Percentiles rank a stretch among this genome's conserved stretches.
phyloP scores from a whole-genome alignment of 345 rosid species.

The Rhodamnia rubescens region DNA sequence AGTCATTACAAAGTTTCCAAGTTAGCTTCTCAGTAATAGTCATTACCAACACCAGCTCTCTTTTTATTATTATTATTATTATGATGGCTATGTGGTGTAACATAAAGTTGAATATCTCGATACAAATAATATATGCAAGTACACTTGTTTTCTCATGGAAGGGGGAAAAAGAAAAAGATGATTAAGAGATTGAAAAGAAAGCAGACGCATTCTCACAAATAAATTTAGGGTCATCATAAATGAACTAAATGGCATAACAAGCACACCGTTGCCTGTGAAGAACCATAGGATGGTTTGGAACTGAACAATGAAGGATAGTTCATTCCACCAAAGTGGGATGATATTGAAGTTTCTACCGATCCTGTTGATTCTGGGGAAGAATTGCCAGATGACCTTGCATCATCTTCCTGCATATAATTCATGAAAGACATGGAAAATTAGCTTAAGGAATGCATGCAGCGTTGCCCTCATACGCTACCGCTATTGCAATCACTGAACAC shows the following conservation, averaged over 20 bases:
- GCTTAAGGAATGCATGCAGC: background rate
- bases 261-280: conserved; percentile 54
- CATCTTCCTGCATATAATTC: conserved; percentile 60
- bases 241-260: background rate
- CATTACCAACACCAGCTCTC: background rate
- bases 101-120: too few relatives aligned
- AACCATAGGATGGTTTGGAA: conserved; percentile 56
- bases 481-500: background rate
- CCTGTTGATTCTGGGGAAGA: conserved; percentile 95
- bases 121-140: too few relatives aligned
- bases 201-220: background rate
- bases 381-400: conserved; percentile 86
- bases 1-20: background rate
- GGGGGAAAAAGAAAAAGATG: background rate
- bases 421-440: background rate
- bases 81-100: background rate
- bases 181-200: background rate
- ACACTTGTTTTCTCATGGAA: background rate
- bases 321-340: conserved; percentile 99
- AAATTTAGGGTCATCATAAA: background rate
- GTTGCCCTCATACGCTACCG: background rate
- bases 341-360: conserved; percentile 93
- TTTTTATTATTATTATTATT: background rate
- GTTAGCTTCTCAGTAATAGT: background rate
- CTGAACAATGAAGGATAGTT: conserved; percentile 92